Conservation (phyloP, 805 yeast genomes). For the Yarrowia hollandica region DNA sequence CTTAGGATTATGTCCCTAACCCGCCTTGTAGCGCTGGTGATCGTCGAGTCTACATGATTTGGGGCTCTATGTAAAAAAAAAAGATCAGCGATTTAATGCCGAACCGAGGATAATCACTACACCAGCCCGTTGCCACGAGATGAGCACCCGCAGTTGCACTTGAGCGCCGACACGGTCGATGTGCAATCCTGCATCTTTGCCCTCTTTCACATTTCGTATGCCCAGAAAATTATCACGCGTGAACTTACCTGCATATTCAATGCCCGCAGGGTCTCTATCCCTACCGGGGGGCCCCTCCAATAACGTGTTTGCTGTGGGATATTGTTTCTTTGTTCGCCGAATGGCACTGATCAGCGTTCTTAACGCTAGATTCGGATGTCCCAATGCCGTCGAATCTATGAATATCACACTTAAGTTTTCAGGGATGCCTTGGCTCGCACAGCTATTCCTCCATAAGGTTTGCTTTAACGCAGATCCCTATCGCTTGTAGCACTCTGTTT, state of each 20-base stretch:
- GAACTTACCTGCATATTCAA: neutral
- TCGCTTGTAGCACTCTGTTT: slow-evolving; percentile 7
- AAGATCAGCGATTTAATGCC: slow-evolving; percentile 7
- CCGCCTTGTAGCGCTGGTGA: neutral
- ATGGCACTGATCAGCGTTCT: slow-evolving; percentile 21
- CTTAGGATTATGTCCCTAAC: neutral
- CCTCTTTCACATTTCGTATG: neutral
- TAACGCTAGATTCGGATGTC: slow-evolving; percentile 3
- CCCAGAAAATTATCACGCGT: neutral
- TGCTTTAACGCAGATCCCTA: neutral
- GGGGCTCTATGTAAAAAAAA: no score
- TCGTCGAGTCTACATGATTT: no score
- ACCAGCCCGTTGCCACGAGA: slow-evolving; percentile 22
- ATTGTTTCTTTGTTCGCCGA: neutral
- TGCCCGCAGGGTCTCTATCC: neutral
- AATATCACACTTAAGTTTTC: neutral
- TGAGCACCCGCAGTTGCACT: neutral
- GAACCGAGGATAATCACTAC: slow-evolving; percentile 14
- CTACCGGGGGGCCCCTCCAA: neutral
- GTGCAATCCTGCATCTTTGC: no score
- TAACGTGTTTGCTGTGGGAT: slow-evolving; percentile 5
- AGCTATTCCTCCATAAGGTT: neutral
- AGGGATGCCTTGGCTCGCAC: slow-evolving; percentile 25
- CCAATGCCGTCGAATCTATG: slow-evolving; percentile 21
- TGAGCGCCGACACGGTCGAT: no score